Evolutionary conservation across 2,329 filamentous ascomycete genomes (phyloP), one percentile per base, ranked within the genome.

Genomic region (Scedosporium apiospermum): DNA sequence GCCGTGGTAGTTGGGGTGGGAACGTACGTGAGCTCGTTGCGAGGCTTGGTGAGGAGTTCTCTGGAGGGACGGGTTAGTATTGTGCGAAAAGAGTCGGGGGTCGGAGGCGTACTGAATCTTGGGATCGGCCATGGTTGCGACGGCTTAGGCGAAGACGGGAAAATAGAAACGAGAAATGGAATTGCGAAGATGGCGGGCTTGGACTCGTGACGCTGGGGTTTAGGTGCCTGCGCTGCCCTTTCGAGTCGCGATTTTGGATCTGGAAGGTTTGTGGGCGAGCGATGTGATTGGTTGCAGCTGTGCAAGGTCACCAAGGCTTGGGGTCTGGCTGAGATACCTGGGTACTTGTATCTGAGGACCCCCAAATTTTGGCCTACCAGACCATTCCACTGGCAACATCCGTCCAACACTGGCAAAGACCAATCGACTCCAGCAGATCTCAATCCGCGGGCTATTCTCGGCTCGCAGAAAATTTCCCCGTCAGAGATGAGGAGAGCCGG

Each of bases 41-140:
- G 90, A 67, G 91, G 88, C 83, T 96, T 96, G 75, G 85, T 88
- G 67, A 96, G 86, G 71, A 96, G 86, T 76, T 96, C 92, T 78
- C 91, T 96, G 74, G 64, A 16, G 60, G 51, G 26, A 27, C 59
- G 58, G 18, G 68, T 77, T 71, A 78, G 73, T 64, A 26, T 30
- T 18, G n/a, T n/a, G n/a, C n/a, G n/a, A n/a, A n/a, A n/a, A n/a
- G n/a, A n/a, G n/a, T n/a, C n/a, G n/a, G n/a, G 49, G 30, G 16
- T 7, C 4, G 12, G 18, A 21, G 10, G 44, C 84, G 68, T 76
- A 90, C 88, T 90, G 86, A 63, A 90, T 89, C 79, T 90, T 90
- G 68, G 84, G 76, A 75, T 88, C 85, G 69, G 86, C 81, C 85
- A 88, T 88, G 63, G 46, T 49, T 61, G 34, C 34, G 44, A 44